Evolutionary conservation across 176 grass and related monocot species (phyloP).

Genomic region (Elymus sibiricus): DNA sequence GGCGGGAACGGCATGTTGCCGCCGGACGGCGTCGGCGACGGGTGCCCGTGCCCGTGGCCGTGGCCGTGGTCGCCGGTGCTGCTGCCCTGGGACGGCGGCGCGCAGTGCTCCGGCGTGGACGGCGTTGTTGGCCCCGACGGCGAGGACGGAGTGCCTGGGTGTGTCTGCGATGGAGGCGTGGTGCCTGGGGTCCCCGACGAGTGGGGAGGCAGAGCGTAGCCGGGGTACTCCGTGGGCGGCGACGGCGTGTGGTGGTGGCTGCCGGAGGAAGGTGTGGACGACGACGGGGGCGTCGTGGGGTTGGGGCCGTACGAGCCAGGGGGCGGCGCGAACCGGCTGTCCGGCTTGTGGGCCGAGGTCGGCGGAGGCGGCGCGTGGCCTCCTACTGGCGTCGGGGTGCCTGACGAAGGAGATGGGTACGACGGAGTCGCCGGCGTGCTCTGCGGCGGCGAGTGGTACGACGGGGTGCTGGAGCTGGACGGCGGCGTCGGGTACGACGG

Average conservation of each 20-base stretch:
- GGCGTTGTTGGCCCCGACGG: constrained; percentile 16
- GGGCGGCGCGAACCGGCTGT: constrained; percentile 40
- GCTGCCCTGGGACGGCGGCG: constrained; percentile 40
- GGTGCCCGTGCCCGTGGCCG: background rate
- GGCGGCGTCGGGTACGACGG: constrained; percentile 21
- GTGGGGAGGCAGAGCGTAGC: constrained; percentile 39
- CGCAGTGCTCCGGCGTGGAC: constrained; percentile 20
- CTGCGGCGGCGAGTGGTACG: constrained; percentile 20
- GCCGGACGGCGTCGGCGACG: background rate
- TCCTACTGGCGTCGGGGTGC: background rate
- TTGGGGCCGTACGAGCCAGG: constrained; percentile 17
- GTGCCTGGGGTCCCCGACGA: background rate
- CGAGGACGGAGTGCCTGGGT: constrained; percentile 19
- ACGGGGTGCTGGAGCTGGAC: background rate
- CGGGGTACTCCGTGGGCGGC: constrained; percentile 27
- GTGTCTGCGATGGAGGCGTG: constrained; percentile 24
- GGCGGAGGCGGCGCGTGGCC: constrained; percentile 48
- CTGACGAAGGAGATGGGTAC: background rate
- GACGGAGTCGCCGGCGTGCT: background rate
- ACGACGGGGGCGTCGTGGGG: constrained; percentile 14
- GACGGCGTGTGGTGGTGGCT: constrained; percentile 26
- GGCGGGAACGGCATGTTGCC: constrained; percentile 57
- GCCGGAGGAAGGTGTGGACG: constrained; percentile 19
- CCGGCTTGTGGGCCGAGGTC: constrained; percentile 40
- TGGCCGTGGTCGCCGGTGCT: background rate